Base-by-base conservation (phyloP, 2,329 filamentous ascomycete species). In the Trichoderma sp. region DNA sequence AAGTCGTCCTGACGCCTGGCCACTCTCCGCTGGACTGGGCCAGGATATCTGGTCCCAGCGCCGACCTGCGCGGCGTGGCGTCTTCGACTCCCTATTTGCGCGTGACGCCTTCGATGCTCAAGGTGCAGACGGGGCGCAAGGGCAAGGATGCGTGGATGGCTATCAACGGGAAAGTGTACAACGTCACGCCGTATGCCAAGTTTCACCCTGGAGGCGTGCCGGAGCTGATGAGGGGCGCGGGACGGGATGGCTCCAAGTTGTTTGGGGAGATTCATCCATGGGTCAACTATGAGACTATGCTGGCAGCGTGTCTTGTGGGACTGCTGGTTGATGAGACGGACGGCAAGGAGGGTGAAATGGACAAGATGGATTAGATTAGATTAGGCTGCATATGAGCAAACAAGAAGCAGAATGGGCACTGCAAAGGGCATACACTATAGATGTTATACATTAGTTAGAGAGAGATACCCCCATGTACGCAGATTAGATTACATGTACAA, bases 11-110 rank as follows among this genome's bases (percentile, higher is more conserved):
- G 5, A 88, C 90, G n/a, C 96, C 96, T 0, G 95, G 96, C 36
- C 95, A 95, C 84, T 97, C 94, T 2, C 95, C 96, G 0, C 90
- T 99, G 14, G 96, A 99, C 87, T 99, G 96, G 96, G 96, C 96
- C 14, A 90, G 92, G 6, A 88, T 97, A 1, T 88, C 89, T 1
- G 85, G 86, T 24, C 90, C 91, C 2, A 83, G 83, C 34, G 85
- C 88, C 34, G 91, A 94, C 74, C 88, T 94, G 30, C 91, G 92
- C n/a, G 89, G 89, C 51, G 75, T 92, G 73, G 76, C 87, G 74
- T 74, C 85, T 1, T 80, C 81, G 7, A 82, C 85, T 4, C 83
- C 87, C 72, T 86, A 89, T 85, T 83, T 93, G 56, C 90, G 92
- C 60, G 94, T 99, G 43, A 93, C 95, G 6, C 95, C 95, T 1